These are phyloP conservation scores for Suillus discolor DNA, from an alignment of 768 basidiomycete species.

Conservation along the genomic window DNA sequence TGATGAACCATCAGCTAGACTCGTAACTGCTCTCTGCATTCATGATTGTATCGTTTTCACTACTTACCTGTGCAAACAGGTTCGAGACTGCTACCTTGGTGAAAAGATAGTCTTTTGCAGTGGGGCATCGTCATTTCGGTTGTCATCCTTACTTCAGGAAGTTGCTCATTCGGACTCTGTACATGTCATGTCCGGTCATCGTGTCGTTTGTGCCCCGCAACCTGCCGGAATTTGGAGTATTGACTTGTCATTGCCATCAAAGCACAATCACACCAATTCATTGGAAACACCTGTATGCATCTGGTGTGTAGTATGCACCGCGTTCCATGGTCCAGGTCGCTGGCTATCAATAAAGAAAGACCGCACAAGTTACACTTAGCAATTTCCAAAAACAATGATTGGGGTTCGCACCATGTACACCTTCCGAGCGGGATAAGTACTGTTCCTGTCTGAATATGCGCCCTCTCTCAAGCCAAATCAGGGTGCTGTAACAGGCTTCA, in stretches of 20 bases:
- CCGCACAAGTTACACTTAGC: not conserved
- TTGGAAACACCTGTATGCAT: not conserved
- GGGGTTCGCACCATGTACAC: not conserved
- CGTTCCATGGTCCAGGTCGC: not conserved
- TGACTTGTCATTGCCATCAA: not conserved
- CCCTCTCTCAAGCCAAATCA: not conserved
- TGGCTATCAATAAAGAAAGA: not conserved
- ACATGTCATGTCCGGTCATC: not conserved
- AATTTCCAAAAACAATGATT: not conserved
- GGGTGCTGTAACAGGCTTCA: not conserved
- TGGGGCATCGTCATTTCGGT: not conserved
- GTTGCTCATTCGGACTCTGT: not conserved
- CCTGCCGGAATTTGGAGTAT: not conserved
- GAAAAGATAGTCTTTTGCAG: not conserved
- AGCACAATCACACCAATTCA: not conserved
- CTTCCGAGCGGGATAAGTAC: not conserved
- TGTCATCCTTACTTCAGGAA: not conserved
- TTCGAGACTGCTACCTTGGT: too few species aligned
- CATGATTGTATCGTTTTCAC: too few species aligned
- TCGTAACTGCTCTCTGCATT: not conserved
- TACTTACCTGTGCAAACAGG: too few species aligned
- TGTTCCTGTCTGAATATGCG: not conserved
- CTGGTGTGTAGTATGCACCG: not conserved
- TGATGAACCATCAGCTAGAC: not conserved
- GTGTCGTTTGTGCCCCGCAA: not conserved